These are phyloP conservation scores for Pseudogymnoascus sp. DNA, from an alignment of 2,329 filamentous ascomycete genomes.

Conservation along the genomic window DNA sequence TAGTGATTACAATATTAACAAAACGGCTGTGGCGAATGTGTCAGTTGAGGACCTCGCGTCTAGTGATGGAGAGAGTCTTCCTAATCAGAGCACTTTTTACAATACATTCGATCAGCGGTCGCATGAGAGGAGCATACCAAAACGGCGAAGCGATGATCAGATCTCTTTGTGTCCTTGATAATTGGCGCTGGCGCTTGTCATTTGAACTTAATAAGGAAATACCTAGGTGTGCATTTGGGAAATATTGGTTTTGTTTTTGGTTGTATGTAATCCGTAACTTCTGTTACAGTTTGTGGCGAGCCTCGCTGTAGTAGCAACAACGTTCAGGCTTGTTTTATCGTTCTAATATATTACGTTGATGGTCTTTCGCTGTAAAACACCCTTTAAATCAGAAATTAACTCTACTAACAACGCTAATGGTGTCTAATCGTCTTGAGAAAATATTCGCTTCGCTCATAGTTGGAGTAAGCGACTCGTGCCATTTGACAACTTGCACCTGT, in stretches of 20 bases:
- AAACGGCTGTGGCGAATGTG: background rate
- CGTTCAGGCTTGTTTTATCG: no score
- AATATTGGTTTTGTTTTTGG: background rate
- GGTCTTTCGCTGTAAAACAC: no score
- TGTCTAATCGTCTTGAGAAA: no score
- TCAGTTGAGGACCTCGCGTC: background rate
- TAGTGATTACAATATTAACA: background rate
- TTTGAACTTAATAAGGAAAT: background rate
- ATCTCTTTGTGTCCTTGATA: background rate
- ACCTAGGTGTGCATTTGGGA: background rate
- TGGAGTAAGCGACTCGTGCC: no score
- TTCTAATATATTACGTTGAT: no score
- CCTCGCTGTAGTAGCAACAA: no score
- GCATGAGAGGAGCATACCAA: background rate
- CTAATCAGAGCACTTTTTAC: background rate
- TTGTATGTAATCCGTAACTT: background rate
- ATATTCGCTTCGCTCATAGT: no score
- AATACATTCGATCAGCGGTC: background rate
- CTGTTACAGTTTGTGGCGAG: no score
- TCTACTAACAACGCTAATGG: no score
- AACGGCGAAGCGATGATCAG: background rate
- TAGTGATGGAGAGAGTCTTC: background rate
- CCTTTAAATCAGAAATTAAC: no score
- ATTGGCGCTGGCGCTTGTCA: background rate
- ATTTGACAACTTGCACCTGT: no score